Percentiles rank a stretch among this genome's conserved stretches.
These are phyloP conservation scores for Fusarium liriodendri DNA, from an alignment of 2,329 filamentous ascomycete genomes.

Conservation along the genomic window DNA sequence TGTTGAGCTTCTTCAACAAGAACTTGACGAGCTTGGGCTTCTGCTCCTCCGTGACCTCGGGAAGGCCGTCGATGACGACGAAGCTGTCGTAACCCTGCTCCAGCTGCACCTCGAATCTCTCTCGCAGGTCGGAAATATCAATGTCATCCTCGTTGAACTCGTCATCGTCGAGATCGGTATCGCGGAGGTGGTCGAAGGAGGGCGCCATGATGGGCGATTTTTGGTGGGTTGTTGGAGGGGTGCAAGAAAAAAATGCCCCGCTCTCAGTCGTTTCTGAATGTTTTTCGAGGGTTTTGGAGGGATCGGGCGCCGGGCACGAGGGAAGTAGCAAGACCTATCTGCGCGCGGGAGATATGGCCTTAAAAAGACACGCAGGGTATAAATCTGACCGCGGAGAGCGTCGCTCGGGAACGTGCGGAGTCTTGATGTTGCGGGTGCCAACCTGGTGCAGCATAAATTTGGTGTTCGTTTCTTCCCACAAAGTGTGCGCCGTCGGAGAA, in stretches of 20 bases:
- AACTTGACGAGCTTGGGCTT: conserved; percentile 97
- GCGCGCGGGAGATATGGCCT: conserved; percentile 36
- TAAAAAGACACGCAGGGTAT: conserved; percentile 33
- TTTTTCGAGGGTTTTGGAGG: conserved; percentile 32
- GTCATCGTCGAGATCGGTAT: conserved; percentile 87
- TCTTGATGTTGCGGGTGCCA: conserved; percentile 44
- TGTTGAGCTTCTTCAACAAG: conserved; percentile 90
- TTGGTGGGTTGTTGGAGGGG: conserved; percentile 47
- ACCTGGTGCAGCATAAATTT: conserved; percentile 52
- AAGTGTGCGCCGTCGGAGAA: conserved; percentile 57
- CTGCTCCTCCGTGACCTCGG: conserved; percentile 88
- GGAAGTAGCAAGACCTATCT: conserved; percentile 31
- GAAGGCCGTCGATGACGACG: conserved; percentile 94
- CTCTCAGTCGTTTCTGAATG: conserved; percentile 43
- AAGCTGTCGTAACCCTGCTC: conserved; percentile 98
- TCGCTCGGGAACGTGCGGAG: conserved; percentile 44
- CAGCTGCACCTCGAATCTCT: conserved; percentile 94
- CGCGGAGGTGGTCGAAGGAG: conserved; percentile 91
- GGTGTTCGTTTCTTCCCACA: conserved; percentile 51
- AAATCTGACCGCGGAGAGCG: conserved; percentile 37
- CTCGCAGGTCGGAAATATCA: conserved; percentile 92
- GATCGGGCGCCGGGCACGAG: conserved; percentile 30
- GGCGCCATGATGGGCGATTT: conserved; percentile 77
- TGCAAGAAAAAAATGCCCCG: conserved; percentile 52
- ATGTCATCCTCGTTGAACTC: conserved; percentile 93